phyloP scores from a whole-genome alignment of 768 basidiomycete genomes.

The Boletus rubescentipes region DNA sequence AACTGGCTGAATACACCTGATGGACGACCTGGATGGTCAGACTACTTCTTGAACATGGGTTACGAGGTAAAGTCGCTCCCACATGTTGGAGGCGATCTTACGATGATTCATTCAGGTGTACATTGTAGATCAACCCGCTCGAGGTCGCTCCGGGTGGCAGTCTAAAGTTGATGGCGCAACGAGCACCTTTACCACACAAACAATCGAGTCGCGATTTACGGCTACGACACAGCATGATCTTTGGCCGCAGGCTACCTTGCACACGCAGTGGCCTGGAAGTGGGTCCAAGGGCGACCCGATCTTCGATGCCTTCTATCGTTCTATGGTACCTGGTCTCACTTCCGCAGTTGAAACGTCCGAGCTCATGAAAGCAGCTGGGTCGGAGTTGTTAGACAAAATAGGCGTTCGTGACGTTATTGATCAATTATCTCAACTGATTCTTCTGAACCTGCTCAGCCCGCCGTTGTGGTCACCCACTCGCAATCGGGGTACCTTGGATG shows the following conservation, averaged over 20 bases:
- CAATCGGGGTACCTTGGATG: conserved; percentile 51
- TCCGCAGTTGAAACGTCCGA: conserved; percentile 37
- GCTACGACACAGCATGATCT: conserved; percentile 39
- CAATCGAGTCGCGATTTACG: conserved; percentile 44
- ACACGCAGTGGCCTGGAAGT: conserved; percentile 54
- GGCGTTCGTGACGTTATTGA: conserved; percentile 37
- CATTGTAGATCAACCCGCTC: conserved; percentile 46
- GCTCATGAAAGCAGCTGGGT: conserved; percentile 43
- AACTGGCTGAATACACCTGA: conserved; percentile 55
- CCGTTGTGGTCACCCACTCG: conserved; percentile 49
- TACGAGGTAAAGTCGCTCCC: conserved; percentile 40
- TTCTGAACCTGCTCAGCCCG: conserved; percentile 33
- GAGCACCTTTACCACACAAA: conserved; percentile 27
- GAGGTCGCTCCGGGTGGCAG: conserved; percentile 48
- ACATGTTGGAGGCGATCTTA: not conserved
- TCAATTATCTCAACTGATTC: not conserved
- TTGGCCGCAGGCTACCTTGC: conserved; percentile 47
- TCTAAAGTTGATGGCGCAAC: conserved; percentile 38
- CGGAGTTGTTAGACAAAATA: conserved; percentile 44
- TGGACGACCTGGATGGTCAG: conserved; percentile 55
- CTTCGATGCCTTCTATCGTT: conserved; percentile 47
- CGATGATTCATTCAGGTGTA: conserved; percentile 33
- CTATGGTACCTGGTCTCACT: conserved; percentile 40
- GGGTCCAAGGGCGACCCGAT: conserved; percentile 45
- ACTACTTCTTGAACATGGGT: conserved; percentile 49